A percentile compares a stretch with the other conserved stretches of the same genome.
phyloP scores from a whole-genome alignment of 345 rosid genomes.

The Eucalyptus guilfoylei region DNA sequence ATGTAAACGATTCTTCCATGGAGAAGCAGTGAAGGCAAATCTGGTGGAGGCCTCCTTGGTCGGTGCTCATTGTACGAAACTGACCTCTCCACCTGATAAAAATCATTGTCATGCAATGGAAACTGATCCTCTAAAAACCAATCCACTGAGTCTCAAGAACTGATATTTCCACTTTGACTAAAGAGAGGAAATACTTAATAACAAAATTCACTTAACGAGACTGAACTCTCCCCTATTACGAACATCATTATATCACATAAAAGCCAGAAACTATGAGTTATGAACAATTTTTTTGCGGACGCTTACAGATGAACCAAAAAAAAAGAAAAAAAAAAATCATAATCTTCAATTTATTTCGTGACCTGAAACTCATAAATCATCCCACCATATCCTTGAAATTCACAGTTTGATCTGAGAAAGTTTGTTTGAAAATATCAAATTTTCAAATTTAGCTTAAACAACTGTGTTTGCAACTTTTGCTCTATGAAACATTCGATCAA shows the following conservation, averaged over 20 bases:
- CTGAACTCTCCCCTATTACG: not conserved
- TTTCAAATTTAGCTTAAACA: not conserved
- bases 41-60: conserved; percentile 69
- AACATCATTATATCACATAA: not conserved
- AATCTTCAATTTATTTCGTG: not conserved
- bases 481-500: not conserved
- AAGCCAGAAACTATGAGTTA: not conserved
- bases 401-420: not conserved
- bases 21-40: conserved; percentile 70
- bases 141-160: not conserved
- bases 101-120: not conserved
- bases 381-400: not conserved
- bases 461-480: not conserved
- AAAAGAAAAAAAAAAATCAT: no score
- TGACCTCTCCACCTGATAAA: conserved; percentile 57
- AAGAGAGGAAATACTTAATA: not conserved
- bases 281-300: not conserved
- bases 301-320: not conserved
- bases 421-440: not conserved
- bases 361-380: not conserved
- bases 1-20: conserved; percentile 75
- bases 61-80: conserved; percentile 45
- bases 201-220: not conserved
- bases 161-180: not conserved
- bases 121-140: not conserved